phyloP scores from a whole-genome alignment of 495 filamentous ascomycete genomes.

The Lepraria neglecta region DNA sequence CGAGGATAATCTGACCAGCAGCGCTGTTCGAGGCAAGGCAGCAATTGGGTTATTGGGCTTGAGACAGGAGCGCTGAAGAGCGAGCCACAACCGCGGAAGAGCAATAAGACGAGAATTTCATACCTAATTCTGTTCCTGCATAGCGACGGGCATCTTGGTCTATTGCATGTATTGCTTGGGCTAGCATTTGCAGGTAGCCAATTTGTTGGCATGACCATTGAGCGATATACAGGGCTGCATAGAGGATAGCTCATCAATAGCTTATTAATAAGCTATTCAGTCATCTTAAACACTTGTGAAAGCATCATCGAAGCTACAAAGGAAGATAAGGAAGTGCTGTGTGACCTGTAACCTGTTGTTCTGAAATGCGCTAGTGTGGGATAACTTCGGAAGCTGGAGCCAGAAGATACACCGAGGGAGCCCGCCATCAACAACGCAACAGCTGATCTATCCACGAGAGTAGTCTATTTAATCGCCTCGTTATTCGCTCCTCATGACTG shows the following conservation, averaged over 20 bases:
- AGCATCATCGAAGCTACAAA: neutral
- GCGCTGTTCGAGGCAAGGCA: constrained; percentile 26
- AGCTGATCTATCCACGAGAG: constrained; percentile 7
- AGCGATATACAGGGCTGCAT: no score
- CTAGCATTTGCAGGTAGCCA: no score
- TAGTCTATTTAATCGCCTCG: neutral
- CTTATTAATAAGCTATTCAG: neutral
- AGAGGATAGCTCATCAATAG: neutral
- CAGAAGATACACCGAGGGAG: neutral
- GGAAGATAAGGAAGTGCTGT: neutral
- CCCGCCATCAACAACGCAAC: neutral
- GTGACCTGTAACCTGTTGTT: neutral
- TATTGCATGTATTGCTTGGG: neutral
- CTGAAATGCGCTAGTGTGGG: neutral
- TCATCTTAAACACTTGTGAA: no score
- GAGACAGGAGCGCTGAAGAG: constrained; percentile 17
- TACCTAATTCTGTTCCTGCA: no score
- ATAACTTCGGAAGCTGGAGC: neutral
- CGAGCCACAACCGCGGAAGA: neutral
- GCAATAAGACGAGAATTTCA: no score
- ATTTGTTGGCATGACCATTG: neutral
- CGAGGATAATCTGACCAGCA: constrained; percentile 25
- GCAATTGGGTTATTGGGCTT: constrained; percentile 25
- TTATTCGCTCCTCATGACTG: neutral
- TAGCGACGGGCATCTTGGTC: neutral